phyloP scores from a whole-genome alignment of 225 moss, liverwort and hornwort genomes.

The Antitrichia curtipendula region DNA sequence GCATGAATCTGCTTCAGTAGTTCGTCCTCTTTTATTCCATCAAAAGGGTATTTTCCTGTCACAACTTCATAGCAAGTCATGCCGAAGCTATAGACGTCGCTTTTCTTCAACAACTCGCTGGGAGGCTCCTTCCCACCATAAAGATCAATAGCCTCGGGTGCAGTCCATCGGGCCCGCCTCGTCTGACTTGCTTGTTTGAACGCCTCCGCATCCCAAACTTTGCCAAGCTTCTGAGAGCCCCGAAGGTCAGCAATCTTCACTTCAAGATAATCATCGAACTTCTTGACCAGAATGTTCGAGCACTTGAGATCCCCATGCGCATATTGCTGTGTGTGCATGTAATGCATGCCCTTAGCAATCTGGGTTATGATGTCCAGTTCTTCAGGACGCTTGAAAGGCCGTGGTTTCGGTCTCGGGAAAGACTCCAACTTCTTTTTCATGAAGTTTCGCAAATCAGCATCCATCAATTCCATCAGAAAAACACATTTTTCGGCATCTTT shows the following conservation, averaged over 20 bases:
- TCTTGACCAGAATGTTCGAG: conserved; percentile 17
- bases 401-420: not conserved
- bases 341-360: conserved; percentile 19
- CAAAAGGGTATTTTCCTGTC: conserved; percentile 10
- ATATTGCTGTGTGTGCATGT: conserved; percentile 2
- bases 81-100: conserved; percentile 22
- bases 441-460: conserved; percentile 5
- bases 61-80: conserved; percentile 27
- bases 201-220: not conserved
- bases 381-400: not conserved
- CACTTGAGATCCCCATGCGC: conserved; percentile 16
- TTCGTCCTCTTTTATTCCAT: not conserved
- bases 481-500: not conserved
- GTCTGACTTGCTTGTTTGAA: not conserved
- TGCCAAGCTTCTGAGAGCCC: not conserved
- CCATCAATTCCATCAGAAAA: conserved; percentile 24
- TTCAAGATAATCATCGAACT: not conserved
- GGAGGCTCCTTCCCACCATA: not conserved
- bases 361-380: conserved; percentile 27
- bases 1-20: not conserved
- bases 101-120: not conserved
- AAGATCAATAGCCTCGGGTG: conserved; percentile 1
- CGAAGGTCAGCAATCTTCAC: conserved; percentile 15
- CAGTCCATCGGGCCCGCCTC: conserved; percentile 12
- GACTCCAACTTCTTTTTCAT: not conserved